Evolutionary conservation across 164 flowering plant species (phyloP).

Genomic region (Macadamia integrifolia): DNA sequence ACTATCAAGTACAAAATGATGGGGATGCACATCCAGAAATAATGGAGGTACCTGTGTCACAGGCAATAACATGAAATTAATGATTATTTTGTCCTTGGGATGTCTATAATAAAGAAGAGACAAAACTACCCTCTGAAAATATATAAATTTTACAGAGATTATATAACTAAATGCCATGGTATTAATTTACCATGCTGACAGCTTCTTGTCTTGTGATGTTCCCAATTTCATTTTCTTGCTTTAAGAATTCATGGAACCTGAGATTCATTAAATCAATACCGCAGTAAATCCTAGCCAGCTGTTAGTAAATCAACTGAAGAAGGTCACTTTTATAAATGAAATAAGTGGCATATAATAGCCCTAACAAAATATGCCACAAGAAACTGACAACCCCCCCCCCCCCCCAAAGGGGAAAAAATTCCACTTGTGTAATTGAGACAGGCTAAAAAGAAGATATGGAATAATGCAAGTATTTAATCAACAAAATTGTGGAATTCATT

Average conservation of each 20-base stretch:
- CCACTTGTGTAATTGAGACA: too few relatives aligned
- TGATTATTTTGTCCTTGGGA: neutral
- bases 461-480: too few relatives aligned
- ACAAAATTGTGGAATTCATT: too few relatives aligned
- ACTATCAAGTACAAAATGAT: constrained; percentile 92
- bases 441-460: too few relatives aligned
- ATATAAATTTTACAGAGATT: neutral
- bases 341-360: neutral
- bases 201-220: constrained; percentile 98
- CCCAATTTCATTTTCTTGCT: constrained; percentile 95
- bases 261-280: constrained; percentile 10
- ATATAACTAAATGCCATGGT: neutral
- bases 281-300: neutral
- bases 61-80: constrained; percentile 7
- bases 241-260: constrained; percentile 95
- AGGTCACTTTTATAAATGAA: neutral
- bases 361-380: neutral
- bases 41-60: constrained; percentile 84
- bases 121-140: neutral
- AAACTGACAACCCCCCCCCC: too few relatives aligned
- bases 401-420: too few relatives aligned
- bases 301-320: neutral
- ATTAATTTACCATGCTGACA: constrained; percentile 85
- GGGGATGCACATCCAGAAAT: constrained; percentile 77
- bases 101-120: neutral